phyloP scores from a whole-genome alignment of 106 monocot species.

The Dendrobium nobile region DNA sequence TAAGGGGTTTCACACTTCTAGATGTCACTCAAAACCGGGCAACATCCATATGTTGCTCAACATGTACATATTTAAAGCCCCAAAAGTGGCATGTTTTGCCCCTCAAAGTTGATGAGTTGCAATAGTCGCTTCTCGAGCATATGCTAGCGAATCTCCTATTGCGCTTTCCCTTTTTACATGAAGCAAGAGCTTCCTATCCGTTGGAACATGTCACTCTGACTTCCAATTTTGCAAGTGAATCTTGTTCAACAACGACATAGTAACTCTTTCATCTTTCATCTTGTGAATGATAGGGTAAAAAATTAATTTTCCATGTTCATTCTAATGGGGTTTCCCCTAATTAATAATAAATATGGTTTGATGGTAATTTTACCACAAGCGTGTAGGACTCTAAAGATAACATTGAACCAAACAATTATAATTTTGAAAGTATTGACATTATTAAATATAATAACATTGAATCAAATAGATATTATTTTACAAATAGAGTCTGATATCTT shows the following conservation, averaged over 20 bases:
- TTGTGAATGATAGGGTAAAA: too few relatives aligned
- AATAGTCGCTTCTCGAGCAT: background rate
- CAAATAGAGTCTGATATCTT: background rate
- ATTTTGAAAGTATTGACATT: background rate
- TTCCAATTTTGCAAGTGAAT: too few relatives aligned
- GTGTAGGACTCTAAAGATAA: background rate
- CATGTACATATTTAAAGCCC: background rate
- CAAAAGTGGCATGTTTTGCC: background rate
- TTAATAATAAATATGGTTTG: too few relatives aligned
- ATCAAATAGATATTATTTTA: background rate
- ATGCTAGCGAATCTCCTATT: background rate
- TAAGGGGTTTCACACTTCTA: too few relatives aligned
- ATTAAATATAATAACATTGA: background rate
- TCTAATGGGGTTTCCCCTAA: too few relatives aligned
- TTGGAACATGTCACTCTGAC: too few relatives aligned
- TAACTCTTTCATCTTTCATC: too few relatives aligned
- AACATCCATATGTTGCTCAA: too few relatives aligned
- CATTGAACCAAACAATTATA: background rate
- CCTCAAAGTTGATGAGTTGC: background rate
- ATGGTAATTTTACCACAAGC: too few relatives aligned
- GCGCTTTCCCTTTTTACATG: background rate
- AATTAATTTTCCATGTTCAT: too few relatives aligned
- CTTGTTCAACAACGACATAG: too few relatives aligned
- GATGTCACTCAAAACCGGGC: too few relatives aligned
- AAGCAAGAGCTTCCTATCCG: background rate